phyloP scores from a whole-genome alignment of 768 basidiomycete genomes.

The Calocybe gangraenosa region DNA sequence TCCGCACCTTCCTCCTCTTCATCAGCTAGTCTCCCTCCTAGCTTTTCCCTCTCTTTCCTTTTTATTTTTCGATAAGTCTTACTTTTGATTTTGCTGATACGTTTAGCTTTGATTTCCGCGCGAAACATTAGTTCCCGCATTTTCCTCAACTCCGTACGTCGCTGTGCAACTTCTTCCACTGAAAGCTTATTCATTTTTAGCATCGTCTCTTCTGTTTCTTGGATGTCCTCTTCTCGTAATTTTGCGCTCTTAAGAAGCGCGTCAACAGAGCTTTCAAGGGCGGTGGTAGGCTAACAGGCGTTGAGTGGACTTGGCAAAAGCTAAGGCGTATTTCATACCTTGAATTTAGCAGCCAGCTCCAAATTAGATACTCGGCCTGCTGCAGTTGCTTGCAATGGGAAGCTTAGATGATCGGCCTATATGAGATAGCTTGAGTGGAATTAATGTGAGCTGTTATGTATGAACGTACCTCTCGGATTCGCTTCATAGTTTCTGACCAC shows the following conservation, averaged over 20 bases:
- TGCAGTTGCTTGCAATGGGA: conserved; percentile 71
- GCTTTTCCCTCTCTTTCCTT: conserved; percentile 69
- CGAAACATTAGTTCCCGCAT: conserved; percentile 94
- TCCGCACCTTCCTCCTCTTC: conserved; percentile 44
- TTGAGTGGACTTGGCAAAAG: not conserved
- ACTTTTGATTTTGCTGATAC: conserved; percentile 93
- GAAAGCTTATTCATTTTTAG: conserved; percentile 78
- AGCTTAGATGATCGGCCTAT: conserved; percentile 83
- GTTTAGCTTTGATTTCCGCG: conserved; percentile 85
- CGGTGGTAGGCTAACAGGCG: conserved; percentile 64
- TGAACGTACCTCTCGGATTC: conserved; percentile 72
- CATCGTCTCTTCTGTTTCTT: conserved; percentile 64
- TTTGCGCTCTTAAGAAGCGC: conserved; percentile 77
- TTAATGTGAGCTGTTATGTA: not conserved
- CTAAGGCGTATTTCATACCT: conserved; percentile 35
- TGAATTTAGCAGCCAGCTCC: conserved; percentile 81
- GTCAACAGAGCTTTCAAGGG: conserved; percentile 82
- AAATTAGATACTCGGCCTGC: conserved; percentile 60
- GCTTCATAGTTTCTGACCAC: conserved; percentile 91
- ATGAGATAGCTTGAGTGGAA: conserved; percentile 7
- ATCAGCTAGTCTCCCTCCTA: conserved; percentile 39
- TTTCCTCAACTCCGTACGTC: conserved; percentile 76
- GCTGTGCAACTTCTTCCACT: conserved; percentile 80
- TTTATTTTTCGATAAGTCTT: conserved; percentile 86
- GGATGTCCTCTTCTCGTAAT: conserved; percentile 77